phyloP scores from a whole-genome alignment of 805 yeast genomes.

The Lachancea dasiensis region DNA sequence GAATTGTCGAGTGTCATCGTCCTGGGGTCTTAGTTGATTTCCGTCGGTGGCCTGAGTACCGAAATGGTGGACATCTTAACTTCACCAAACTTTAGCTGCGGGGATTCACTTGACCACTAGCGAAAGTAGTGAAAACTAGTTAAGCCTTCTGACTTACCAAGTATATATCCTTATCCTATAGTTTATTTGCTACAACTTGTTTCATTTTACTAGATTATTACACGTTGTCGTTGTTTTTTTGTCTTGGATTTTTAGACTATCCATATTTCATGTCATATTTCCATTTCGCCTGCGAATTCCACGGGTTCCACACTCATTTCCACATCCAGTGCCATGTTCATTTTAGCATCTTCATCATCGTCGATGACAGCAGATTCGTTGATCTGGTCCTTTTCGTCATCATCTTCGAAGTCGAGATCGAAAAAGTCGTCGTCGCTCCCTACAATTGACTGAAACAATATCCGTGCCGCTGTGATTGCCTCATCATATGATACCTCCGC shows the following conservation, averaged over 20 bases:
- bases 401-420: constrained; percentile 94
- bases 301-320: constrained; percentile 29
- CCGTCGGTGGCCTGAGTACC: too few relatives aligned
- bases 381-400: constrained; percentile 55
- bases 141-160: too few relatives aligned
- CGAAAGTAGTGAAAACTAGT: too few relatives aligned
- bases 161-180: too few relatives aligned
- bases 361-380: constrained; percentile 28
- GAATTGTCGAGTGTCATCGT: too few relatives aligned
- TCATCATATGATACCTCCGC: constrained; percentile 91
- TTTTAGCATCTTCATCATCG: constrained; percentile 29
- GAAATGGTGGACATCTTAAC: too few relatives aligned
- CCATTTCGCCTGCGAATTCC: constrained; percentile 38
- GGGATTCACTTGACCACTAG: too few relatives aligned
- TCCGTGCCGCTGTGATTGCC: constrained; percentile 71
- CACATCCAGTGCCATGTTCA: constrained; percentile 17
- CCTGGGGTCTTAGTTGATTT: too few relatives aligned
- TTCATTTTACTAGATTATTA: background rate
- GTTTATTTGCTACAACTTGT: too few relatives aligned
- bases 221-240: background rate
- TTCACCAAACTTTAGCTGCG: too few relatives aligned
- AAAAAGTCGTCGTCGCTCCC: constrained; percentile 95
- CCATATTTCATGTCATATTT: constrained; percentile 24
- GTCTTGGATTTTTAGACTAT: too few relatives aligned
- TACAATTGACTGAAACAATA: constrained; percentile 68